These are phyloP conservation scores for Rhipidocladum racemiflorum DNA, from an alignment of 176 grass and related monocot genomes.

Conservation along the genomic window DNA sequence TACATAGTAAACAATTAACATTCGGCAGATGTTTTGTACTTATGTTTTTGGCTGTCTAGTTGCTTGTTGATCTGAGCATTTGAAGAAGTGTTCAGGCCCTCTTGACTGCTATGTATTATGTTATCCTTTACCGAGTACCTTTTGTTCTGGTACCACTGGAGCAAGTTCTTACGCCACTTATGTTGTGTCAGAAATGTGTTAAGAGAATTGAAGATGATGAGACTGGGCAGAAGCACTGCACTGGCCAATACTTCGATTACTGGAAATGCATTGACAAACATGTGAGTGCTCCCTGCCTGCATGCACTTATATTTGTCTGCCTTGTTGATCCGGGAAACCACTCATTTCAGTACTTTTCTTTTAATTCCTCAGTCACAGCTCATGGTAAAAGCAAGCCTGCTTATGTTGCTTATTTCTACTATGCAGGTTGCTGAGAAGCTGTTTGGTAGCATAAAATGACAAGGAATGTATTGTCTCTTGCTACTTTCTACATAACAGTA, in stretches of 20 bases:
- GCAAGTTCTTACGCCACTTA: conserved; percentile 31
- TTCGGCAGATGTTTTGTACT: conserved; percentile 6
- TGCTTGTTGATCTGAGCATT: not conserved
- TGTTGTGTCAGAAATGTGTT: conserved; percentile 58
- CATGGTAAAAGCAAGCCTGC: not conserved
- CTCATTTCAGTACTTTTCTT: conserved; percentile 4
- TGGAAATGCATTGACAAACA: conserved; percentile 85
- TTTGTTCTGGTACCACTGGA: conserved; percentile 23
- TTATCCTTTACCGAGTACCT: conserved; percentile 2
- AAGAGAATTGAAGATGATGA: conserved; percentile 75
- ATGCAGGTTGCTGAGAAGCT: conserved; percentile 84
- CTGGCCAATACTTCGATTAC: conserved; percentile 94
- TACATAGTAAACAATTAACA: not conserved
- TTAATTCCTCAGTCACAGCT: not conserved
- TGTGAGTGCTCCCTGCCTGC: conserved; percentile 44
- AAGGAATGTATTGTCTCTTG: conserved; percentile 21
- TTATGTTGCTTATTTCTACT: conserved; percentile 3
- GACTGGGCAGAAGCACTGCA: conserved; percentile 85
- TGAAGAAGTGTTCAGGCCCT: conserved; percentile 11
- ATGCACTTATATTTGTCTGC: not conserved
- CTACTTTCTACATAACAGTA: conserved; percentile 17
- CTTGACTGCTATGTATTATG: not conserved
- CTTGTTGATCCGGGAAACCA: conserved; percentile 3
- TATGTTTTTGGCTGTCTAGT: not conserved
- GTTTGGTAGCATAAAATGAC: conserved; percentile 69